Evolutionary conservation across 129 eudicot species (phyloP).

Genomic region (Glebionis coronaria): DNA sequence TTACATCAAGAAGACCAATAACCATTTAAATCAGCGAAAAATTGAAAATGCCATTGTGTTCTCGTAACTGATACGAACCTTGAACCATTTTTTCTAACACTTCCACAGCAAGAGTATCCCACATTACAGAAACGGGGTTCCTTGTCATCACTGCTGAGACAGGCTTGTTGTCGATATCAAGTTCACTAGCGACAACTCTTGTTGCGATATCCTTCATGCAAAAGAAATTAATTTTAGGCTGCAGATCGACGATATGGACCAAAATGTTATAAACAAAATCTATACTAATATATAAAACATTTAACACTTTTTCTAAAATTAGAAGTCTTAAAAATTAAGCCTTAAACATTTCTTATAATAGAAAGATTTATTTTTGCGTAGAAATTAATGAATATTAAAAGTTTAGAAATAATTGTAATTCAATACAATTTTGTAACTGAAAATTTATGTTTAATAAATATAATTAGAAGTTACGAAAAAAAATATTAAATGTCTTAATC

Average conservation of each 20-base stretch:
- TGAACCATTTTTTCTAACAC: slow-evolving; percentile 95
- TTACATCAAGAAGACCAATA: slow-evolving; percentile 87
- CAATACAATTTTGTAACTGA: too few species aligned
- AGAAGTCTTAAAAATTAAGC: too few species aligned
- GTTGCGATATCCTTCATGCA: slow-evolving; percentile 76
- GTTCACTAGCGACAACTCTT: slow-evolving; percentile 83
- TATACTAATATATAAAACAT: too few species aligned
- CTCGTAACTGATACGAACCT: slow-evolving; percentile 41
- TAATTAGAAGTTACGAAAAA: too few species aligned
- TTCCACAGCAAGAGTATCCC: slow-evolving; percentile 94
- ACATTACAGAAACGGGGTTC: slow-evolving; percentile 86
- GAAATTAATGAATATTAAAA: too few species aligned
- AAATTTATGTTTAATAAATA: too few species aligned
- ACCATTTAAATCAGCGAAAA: slow-evolving; percentile 31
- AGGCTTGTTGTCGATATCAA: slow-evolving; percentile 76
- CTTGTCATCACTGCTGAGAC: slow-evolving; percentile 90
- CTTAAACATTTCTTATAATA: too few species aligned
- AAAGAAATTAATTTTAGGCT: not conserved
- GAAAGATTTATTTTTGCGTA: too few species aligned
- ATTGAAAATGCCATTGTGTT: not conserved
- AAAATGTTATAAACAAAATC: not conserved
- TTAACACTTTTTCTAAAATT: too few species aligned
- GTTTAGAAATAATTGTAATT: too few species aligned
- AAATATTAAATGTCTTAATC: too few species aligned
- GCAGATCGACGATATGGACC: not conserved